Evolutionary conservation across 441 rosid genomes (phyloP).

Genomic region (Biscutella auriculata): DNA sequence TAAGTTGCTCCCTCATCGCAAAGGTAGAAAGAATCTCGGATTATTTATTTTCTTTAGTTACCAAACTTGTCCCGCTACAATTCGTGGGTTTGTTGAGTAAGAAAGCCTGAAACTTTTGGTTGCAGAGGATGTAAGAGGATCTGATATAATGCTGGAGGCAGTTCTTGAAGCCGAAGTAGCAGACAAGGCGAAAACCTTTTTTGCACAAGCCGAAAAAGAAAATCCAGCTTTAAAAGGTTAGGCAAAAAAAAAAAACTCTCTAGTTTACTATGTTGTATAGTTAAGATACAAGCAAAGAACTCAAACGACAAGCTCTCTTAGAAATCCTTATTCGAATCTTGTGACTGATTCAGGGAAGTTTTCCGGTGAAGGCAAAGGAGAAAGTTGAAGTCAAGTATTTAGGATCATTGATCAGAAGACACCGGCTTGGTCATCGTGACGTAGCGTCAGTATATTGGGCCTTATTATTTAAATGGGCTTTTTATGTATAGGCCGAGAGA

Average conservation of each 20-base stretch:
- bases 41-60: too few species aligned
- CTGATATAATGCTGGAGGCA: conserved; percentile 64
- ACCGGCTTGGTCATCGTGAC: too few species aligned
- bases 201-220: conserved; percentile 50
- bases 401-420: background rate
- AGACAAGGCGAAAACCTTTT: conserved; percentile 53
- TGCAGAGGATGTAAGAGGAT: conserved; percentile 41
- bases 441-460: background rate
- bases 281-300: background rate
- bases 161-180: conserved; percentile 74
- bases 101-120: background rate
- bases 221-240: conserved; percentile 26
- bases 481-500: background rate
- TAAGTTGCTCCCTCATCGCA: conserved; percentile 48
- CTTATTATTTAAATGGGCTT: background rate
- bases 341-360: conserved; percentile 9
- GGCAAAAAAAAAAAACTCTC: background rate
- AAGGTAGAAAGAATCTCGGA: conserved; percentile 29
- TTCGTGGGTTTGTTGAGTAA: too few species aligned
- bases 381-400: conserved; percentile 7
- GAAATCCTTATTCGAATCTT: background rate
- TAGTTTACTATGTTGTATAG: background rate
- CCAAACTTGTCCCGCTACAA: too few species aligned
- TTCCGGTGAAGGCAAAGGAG: background rate
- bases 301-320: background rate